Percentiles rank a stretch among this genome's conserved stretches.
Evolutionary conservation across 495 filamentous ascomycete genomes (phyloP).

Genomic region (Umbilicaria muhlenbergii): DNA sequence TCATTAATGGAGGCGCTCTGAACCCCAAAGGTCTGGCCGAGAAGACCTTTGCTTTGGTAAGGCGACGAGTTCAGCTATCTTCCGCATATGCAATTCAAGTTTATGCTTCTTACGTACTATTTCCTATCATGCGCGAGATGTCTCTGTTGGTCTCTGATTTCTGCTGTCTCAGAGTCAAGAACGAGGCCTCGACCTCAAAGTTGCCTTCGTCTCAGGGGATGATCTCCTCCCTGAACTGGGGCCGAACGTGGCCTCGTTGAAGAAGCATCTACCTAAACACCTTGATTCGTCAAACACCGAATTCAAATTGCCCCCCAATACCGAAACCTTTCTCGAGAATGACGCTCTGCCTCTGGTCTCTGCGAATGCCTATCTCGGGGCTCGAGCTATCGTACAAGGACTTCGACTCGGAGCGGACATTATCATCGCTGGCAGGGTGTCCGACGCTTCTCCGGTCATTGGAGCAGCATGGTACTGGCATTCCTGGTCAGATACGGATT

Average conservation of each 20-base stretch:
- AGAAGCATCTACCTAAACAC: constrained; percentile 18
- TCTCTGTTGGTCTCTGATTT: no score
- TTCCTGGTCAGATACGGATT: constrained; percentile 25
- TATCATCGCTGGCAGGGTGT: constrained; percentile 39
- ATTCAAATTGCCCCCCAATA: no score
- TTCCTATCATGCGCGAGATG: no score
- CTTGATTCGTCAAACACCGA: constrained; percentile 18
- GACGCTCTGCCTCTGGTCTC: no score
- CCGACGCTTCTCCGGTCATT: constrained; percentile 38
- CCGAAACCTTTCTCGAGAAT: no score
- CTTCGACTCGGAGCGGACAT: constrained; percentile 38
- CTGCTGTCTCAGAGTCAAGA: constrained; percentile 8
- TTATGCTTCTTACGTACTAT: background rate
- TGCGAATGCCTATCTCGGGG: constrained; percentile 27
- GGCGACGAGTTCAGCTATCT: background rate
- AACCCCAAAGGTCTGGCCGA: constrained; percentile 27
- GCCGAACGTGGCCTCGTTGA: constrained; percentile 15
- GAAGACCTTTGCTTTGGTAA: constrained; percentile 22
- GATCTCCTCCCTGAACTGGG: constrained; percentile 19
- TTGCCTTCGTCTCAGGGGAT: constrained; percentile 35
- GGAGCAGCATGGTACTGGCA: constrained; percentile 35
- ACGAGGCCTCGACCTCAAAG: constrained; percentile 19
- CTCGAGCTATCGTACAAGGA: constrained; percentile 31
- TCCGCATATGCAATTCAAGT: background rate
- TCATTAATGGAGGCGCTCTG: constrained; percentile 30